phyloP scores from a whole-genome alignment of 192 early-diverging fungal species.

The Coemansia sp. region DNA sequence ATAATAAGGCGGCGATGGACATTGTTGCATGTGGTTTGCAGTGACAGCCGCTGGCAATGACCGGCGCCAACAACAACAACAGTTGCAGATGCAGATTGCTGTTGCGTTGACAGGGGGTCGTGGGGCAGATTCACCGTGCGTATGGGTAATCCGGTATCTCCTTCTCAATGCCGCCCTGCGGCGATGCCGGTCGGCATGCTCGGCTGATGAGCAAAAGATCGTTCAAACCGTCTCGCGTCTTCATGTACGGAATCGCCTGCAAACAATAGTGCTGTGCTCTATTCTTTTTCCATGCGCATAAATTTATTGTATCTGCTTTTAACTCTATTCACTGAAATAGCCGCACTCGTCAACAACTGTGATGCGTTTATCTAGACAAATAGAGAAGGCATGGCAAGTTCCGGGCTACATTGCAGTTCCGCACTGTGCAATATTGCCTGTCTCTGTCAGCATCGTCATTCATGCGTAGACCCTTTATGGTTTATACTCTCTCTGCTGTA shows the following conservation, averaged over 20 bases:
- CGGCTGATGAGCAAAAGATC: constrained; percentile 9
- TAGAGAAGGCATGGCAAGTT: background rate
- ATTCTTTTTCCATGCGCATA: constrained; percentile 16
- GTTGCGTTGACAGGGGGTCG: constrained; percentile 15
- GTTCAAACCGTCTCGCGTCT: background rate
- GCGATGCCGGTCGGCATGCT: background rate
- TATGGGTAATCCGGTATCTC: constrained; percentile 6
- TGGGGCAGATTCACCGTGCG: constrained; percentile 8
- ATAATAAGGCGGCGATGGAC: constrained; percentile 36
- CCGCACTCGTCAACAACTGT: constrained; percentile 1
- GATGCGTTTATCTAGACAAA: background rate
- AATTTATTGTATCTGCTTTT: constrained; percentile 32
- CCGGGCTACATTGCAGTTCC: constrained; percentile 3
- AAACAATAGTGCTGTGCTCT: constrained; percentile 3
- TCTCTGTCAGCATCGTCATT: background rate
- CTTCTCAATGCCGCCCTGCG: constrained; percentile 1
- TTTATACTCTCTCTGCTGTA: background rate
- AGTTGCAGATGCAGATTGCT: constrained; percentile 17
- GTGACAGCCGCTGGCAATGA: constrained; percentile 20
- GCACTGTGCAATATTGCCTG: background rate
- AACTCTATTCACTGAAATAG: background rate
- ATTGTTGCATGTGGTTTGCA: constrained; percentile 43
- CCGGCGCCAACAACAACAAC: constrained; percentile 13
- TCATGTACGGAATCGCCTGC: constrained; percentile 10
- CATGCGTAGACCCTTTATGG: constrained; percentile 3